These are phyloP conservation scores for Otatea glauca DNA, from an alignment of 176 grass and related monocot species.

Conservation along the genomic window DNA sequence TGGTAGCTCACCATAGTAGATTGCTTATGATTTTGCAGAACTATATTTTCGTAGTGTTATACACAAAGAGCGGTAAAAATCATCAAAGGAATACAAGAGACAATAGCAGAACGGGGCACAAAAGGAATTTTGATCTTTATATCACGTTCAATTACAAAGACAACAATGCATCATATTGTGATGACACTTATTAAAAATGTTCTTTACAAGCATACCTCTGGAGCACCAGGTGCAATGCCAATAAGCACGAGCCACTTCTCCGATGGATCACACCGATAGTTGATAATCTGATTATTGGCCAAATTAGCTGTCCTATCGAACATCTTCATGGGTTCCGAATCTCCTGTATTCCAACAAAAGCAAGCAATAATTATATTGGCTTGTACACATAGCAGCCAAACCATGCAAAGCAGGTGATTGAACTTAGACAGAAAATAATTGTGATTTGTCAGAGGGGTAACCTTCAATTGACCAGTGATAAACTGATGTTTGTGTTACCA, in stretches of 20 bases:
- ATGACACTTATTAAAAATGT: background rate
- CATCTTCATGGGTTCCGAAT: conserved; percentile 90
- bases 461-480: conserved; percentile 99
- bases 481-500: conserved; percentile 78
- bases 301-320: conserved; percentile 94
- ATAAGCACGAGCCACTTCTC: conserved; percentile 98
- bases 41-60: background rate
- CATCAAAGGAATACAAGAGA: background rate
- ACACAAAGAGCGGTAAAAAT: background rate
- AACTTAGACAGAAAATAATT: conserved; percentile 15
- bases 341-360: conserved; percentile 59
- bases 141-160: background rate
- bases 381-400: conserved; percentile 17
- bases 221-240: conserved; percentile 91
- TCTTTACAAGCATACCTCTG: conserved; percentile 57
- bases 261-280: conserved; percentile 78
- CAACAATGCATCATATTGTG: background rate
- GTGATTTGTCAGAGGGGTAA: conserved; percentile 20
- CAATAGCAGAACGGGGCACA: background rate
- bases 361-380: conserved; percentile 22
- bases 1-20: background rate
- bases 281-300: conserved; percentile 95
- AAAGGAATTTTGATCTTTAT: background rate
- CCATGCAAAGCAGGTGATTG: conserved; percentile 1
- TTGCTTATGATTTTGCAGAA: background rate